Base-by-base conservation (phyloP, 208 protist species). In the Endotrypanum monterogeii region DNA sequence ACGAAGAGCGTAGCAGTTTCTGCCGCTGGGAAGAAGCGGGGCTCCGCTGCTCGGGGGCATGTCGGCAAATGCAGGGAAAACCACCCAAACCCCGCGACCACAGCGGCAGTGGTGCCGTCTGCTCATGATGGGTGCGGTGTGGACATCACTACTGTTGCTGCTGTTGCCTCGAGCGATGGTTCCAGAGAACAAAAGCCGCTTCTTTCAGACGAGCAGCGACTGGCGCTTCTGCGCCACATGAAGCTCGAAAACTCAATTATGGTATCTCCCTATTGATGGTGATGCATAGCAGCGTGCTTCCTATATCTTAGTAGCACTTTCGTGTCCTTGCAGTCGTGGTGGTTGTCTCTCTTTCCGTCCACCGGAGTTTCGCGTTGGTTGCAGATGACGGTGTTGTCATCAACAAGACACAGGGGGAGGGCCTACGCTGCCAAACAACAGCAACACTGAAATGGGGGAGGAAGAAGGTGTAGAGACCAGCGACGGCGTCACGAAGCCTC, bases 221-320 rank as follows among this genome's bases (percentile, higher is more conserved):
- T 80, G 18, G 70, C 46, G n/a, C 60, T 80, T 20, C 51, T 80
- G 50, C 70, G 71, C 2, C 76, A 80, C 37, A 55, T 80, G 63
- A 76, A 74, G 48, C 76, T 62, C 1, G 55, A 58, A n/a, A 56
- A 63, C 35, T 75, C 76, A 23, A 80, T 80, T 54, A 67, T 72
- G 8, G 51, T 75, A 1, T 71, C 70, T 3, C 76, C 76, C 5
- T 75, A 80, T 50, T 80, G 65, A 80, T 18, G 2, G 8, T 25
- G 23, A 0, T n/a, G n/a, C n/a, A n/a, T 20, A 41, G 25, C 32
- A 18, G 32, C 30, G 57, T 7, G 18, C 57, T 3, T 25, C 57
- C n/a, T 30, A 46, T 23, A 37, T 0, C 58, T 28, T 23, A 9
- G 58, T 44, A 18, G 58, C 46, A 48, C 58, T 46, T 9, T 46